Evolutionary conservation across 352 stramenopile species (phyloP).

Genomic region (Phytopythium mirpurense): DNA sequence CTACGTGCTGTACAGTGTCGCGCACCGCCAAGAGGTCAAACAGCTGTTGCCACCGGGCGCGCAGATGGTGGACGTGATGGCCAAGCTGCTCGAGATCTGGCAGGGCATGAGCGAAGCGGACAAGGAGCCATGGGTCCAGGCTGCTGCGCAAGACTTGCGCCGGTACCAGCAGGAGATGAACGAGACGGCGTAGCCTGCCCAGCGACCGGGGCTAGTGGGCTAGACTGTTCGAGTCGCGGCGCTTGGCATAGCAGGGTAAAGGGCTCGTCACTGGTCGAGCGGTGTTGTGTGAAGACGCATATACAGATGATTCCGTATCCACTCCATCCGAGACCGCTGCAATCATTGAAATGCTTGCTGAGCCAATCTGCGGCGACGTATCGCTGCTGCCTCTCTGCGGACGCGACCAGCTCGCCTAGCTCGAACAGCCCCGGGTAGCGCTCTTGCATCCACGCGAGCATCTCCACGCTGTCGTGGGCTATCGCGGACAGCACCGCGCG

Average conservation of each 20-base stretch:
- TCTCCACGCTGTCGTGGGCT: constrained; percentile 8
- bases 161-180: constrained; percentile 77
- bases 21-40: constrained; percentile 52
- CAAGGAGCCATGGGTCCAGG: constrained; percentile 53
- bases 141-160: constrained; percentile 46
- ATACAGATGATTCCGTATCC: too few relatives aligned
- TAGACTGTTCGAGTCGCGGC: neutral
- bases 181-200: constrained; percentile 29
- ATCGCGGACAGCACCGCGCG: constrained; percentile 18
- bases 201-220: neutral
- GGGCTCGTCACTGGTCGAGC: too few relatives aligned
- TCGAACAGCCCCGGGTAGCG: constrained; percentile 13
- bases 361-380: constrained; percentile 4
- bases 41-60: constrained; percentile 28
- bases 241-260: too few relatives aligned
- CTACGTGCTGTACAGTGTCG: constrained; percentile 69
- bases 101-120: constrained; percentile 50
- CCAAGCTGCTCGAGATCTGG: constrained; percentile 45
- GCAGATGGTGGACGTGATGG: constrained; percentile 62
- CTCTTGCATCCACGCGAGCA: constrained; percentile 17
- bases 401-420: constrained; percentile 1
- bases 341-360: too few relatives aligned
- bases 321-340: too few relatives aligned
- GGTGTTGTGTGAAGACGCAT: too few relatives aligned
- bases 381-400: neutral